phyloP scores from a whole-genome alignment of 148 eudicot genomes.

The Spergularia marina region DNA sequence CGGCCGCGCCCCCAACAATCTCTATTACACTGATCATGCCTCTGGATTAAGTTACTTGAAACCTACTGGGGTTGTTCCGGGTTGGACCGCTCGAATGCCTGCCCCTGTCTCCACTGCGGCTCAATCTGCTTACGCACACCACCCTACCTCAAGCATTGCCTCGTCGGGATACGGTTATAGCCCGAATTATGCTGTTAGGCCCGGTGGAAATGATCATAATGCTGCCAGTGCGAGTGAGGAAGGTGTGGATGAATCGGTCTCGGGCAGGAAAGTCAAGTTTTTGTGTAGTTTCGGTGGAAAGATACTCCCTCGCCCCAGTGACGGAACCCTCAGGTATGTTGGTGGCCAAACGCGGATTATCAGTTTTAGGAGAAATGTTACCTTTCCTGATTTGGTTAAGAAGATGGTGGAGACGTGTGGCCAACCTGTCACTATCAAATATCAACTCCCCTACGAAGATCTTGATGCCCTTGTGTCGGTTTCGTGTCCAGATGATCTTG shows the following conservation, averaged over 20 bases:
- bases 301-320: slow-evolving; percentile 84
- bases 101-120: background rate
- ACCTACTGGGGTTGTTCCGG: slow-evolving; percentile 17
- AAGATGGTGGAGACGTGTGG: slow-evolving; percentile 64
- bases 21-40: slow-evolving; percentile 45
- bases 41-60: slow-evolving; percentile 53
- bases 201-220: slow-evolving; percentile 36
- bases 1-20: slow-evolving; percentile 36
- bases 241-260: slow-evolving; percentile 56
- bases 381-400: slow-evolving; percentile 59
- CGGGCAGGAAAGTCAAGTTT: slow-evolving; percentile 75
- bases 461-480: slow-evolving; percentile 93
- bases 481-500: slow-evolving; percentile 82
- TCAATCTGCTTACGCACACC: background rate
- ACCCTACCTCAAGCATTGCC: slow-evolving; percentile 13
- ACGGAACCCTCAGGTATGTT: slow-evolving; percentile 82
- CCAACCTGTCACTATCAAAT: slow-evolving; percentile 63
- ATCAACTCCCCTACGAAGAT: slow-evolving; percentile 93
- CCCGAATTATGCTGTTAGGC: slow-evolving; percentile 33
- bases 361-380: slow-evolving; percentile 62
- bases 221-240: slow-evolving; percentile 44
- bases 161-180: slow-evolving; percentile 27
- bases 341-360: slow-evolving; percentile 91
- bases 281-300: slow-evolving; percentile 93
- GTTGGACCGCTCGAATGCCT: slow-evolving; percentile 52